Base-by-base conservation (phyloP, 31 red algal species). In the Asparagopsis taxiformis region DNA sequence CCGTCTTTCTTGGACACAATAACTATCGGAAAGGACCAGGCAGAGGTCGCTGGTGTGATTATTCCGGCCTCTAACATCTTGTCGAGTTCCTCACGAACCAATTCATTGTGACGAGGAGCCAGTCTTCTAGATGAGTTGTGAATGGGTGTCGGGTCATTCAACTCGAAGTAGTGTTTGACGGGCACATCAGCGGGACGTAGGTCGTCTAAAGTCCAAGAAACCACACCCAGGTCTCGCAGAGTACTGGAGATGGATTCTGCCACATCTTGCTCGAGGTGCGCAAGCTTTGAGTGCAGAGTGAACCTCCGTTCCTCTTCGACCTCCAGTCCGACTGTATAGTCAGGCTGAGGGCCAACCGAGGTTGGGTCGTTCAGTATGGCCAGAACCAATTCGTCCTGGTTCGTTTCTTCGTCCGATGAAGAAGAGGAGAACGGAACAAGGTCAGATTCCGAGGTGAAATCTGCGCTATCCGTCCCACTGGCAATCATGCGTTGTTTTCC, bases 1-100 rank as follows among this genome's bases (percentile, higher is more conserved):
- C 35, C 55, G 21, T 77, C 73, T 13, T 53, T 53, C 55, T 77
- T 77, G 0, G 73, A 46, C 2, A 34, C 55, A 2, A 65, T 62
- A 29, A 48, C 73, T 20, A 77, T 51, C 1, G 73, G 73, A 51
- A 77, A 61, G 38, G 55, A 77, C 73, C 73, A 77, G 21, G 38
- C 38, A 26, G 54, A 58, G 7, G 55, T 2, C 7, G 52, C 25
- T 9, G 71, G 71, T 1, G 16, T 36, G 8, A 75, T 61, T 22
- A 75, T 60, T 3, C 55, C 13, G 0, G 57, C 55, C 0, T 8
- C 3, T 1, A 60, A 30, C 53, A 61, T 58, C 71, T 75, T 75
- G 55, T 58, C 71, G 24, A 75, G 20, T 22, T 75, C 55, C 33
- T 75, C 43, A 2, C 35, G 31, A 3, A 68, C 63, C 29, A 28